Evolutionary conservation across 2,329 filamentous ascomycete genomes (phyloP).

Genomic region (Cladophialophora psammophila): DNA sequence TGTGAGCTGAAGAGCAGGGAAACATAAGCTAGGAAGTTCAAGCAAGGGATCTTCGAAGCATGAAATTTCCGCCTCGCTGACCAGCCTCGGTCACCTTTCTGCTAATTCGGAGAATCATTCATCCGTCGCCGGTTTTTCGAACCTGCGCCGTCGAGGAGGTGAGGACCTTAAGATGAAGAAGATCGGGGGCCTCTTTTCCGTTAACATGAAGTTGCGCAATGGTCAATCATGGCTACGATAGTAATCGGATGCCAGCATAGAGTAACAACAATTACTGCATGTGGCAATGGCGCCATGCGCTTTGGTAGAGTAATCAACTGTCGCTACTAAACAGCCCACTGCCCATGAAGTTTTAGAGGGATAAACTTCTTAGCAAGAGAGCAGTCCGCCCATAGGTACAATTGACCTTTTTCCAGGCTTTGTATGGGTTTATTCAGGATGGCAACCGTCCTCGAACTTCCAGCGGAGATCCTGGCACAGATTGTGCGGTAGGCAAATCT

Average conservation of each 20-base stretch:
- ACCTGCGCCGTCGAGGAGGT: not conserved
- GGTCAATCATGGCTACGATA: not conserved
- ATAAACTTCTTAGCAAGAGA: not conserved
- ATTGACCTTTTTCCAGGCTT: not conserved
- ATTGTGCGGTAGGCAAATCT: conserved; percentile 25
- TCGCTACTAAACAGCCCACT: not conserved
- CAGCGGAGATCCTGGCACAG: conserved; percentile 25
- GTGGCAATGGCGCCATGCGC: not conserved
- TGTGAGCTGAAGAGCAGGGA: too few species aligned
- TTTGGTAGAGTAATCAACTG: conserved; percentile 11
- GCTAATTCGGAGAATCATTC: too few species aligned
- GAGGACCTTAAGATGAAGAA: conserved; percentile 17
- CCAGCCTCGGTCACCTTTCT: too few species aligned
- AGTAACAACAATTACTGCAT: conserved; percentile 12
- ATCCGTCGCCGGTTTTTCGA: too few species aligned
- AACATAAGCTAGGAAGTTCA: not conserved
- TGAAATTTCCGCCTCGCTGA: too few species aligned
- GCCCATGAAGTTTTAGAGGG: not conserved
- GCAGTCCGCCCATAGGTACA: not conserved
- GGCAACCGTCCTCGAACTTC: conserved; percentile 19
- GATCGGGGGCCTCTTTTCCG: too few species aligned
- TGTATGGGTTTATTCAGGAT: conserved; percentile 1
- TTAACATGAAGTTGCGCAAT: not conserved
- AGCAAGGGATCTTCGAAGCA: too few species aligned
- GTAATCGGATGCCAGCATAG: not conserved